Percentiles rank a stretch among this genome's conserved stretches.
These are phyloP conservation scores for Xylaria grammica DNA, from an alignment of 495 filamentous ascomycete genomes.

Conservation along the genomic window DNA sequence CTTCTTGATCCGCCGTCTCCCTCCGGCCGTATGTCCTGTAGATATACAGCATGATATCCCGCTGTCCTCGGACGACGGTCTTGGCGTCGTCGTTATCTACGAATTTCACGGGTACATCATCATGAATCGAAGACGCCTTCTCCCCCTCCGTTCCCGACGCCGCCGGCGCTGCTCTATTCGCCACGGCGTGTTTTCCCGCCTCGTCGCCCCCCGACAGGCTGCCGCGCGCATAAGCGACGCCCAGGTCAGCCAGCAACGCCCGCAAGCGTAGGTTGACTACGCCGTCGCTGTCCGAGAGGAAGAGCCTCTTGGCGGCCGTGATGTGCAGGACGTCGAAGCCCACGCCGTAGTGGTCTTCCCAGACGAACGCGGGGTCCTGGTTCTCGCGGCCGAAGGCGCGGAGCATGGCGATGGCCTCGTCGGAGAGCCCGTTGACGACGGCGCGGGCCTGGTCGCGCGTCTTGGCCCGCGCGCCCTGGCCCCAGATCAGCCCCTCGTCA, in stretches of 20 bases:
- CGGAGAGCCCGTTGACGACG: slow-evolving; percentile 71
- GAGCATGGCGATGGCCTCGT: slow-evolving; percentile 72
- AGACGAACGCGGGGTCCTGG: slow-evolving; percentile 71
- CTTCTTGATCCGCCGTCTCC: slow-evolving; percentile 34
- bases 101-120: slow-evolving; percentile 49
- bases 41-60: slow-evolving; percentile 61
- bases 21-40: slow-evolving; percentile 51
- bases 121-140: too few species aligned
- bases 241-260: slow-evolving; percentile 63
- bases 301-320: slow-evolving; percentile 57
- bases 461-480: slow-evolving; percentile 84
- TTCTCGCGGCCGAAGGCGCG: slow-evolving; percentile 87
- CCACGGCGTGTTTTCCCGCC: not conserved
- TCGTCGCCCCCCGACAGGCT: slow-evolving; percentile 30
- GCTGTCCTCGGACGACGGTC: slow-evolving; percentile 52
- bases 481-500: slow-evolving; percentile 75
- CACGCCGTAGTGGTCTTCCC: slow-evolving; percentile 75
- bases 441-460: slow-evolving; percentile 56
- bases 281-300: slow-evolving; percentile 54
- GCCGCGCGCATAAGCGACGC: slow-evolving; percentile 58
- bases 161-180: too few species aligned
- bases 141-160: not conserved
- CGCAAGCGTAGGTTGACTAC: slow-evolving; percentile 64
- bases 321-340: slow-evolving; percentile 90
- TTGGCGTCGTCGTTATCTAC: slow-evolving; percentile 58